Percentiles rank a stretch among this genome's conserved stretches.
These are phyloP conservation scores for Phoma sp. DNA, from an alignment of 2,329 filamentous ascomycete genomes.

Conservation along the genomic window DNA sequence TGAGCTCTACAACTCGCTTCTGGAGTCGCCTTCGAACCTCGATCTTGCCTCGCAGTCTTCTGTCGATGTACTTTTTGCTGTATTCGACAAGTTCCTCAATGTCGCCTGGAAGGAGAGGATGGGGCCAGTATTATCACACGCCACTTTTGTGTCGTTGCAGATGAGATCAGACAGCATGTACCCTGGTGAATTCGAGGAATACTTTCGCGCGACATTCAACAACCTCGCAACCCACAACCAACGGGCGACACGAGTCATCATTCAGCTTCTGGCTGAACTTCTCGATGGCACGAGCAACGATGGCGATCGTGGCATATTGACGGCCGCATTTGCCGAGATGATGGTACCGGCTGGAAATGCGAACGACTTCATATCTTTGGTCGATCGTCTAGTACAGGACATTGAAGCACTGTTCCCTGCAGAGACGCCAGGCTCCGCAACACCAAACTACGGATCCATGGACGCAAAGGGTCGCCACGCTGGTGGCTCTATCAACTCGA, in stretches of 20 bases:
- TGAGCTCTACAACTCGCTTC: constrained; percentile 85
- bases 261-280: constrained; percentile 85
- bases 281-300: constrained; percentile 91
- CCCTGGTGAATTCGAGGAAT: constrained; percentile 73
- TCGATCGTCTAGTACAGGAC: constrained; percentile 89
- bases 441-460: constrained; percentile 64
- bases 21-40: constrained; percentile 82
- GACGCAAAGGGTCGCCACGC: constrained; percentile 65
- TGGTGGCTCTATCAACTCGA: constrained; percentile 81
- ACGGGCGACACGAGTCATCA: constrained; percentile 81
- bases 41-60: constrained; percentile 77
- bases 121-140: constrained; percentile 79
- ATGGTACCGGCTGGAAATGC: constrained; percentile 79
- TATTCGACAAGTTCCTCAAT: constrained; percentile 91
- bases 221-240: constrained; percentile 67
- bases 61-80: constrained; percentile 85
- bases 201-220: constrained; percentile 61
- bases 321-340: constrained; percentile 86
- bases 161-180: constrained; percentile 67
- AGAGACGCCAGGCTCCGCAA: constrained; percentile 54
- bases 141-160: constrained; percentile 78
- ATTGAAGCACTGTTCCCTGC: constrained; percentile 88
- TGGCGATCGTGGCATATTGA: constrained; percentile 86
- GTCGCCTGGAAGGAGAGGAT: constrained; percentile 90
- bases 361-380: constrained; percentile 83